Conservation (phyloP, 2,329 filamentous ascomycete genomes). For the Fusarium albosuccineum region DNA sequence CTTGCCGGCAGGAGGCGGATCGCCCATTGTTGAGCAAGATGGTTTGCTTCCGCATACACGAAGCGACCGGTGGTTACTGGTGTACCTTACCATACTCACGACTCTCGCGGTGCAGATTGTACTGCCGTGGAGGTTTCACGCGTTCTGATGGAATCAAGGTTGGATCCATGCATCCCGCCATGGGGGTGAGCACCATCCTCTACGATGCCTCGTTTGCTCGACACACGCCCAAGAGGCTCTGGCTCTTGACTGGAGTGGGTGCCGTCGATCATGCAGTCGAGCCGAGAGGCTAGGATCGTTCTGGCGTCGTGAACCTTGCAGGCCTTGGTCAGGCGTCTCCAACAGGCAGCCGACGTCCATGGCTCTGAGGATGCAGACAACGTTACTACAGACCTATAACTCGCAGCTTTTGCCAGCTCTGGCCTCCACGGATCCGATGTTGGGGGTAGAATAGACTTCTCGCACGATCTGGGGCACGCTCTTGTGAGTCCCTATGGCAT, state of each 20-base stretch:
- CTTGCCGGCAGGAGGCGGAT: constrained; percentile 32
- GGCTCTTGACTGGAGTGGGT: constrained; percentile 38
- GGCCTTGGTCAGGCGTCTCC: constrained; percentile 18
- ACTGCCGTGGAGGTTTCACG: constrained; percentile 45
- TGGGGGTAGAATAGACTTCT: constrained; percentile 21
- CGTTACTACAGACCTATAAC: constrained; percentile 35
- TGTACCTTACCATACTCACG: constrained; percentile 34
- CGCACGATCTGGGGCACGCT: constrained; percentile 32
- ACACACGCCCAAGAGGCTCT: constrained; percentile 33
- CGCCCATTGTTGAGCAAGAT: constrained; percentile 37
- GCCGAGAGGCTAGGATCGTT: constrained; percentile 40
- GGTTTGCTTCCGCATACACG: constrained; percentile 44
- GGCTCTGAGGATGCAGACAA: constrained; percentile 24
- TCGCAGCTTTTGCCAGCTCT: constrained; percentile 41
- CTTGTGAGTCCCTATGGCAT: constrained; percentile 36
- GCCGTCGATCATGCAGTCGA: constrained; percentile 42
- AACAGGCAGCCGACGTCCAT: constrained; percentile 15
- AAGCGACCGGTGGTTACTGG: constrained; percentile 18
- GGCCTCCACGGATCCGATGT: constrained; percentile 40
- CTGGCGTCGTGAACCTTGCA: constrained; percentile 33
- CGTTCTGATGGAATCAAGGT: constrained; percentile 36
- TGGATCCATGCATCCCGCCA: constrained; percentile 41
- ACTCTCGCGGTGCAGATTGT: constrained; percentile 41
- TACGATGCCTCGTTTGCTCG: constrained; percentile 34
- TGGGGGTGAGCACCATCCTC: constrained; percentile 34